A percentile compares a stretch with the other conserved stretches of the same genome.
These are phyloP conservation scores for Colletotrichum orbiculare DNA, from an alignment of 2,329 filamentous ascomycete species.

Conservation along the genomic window DNA sequence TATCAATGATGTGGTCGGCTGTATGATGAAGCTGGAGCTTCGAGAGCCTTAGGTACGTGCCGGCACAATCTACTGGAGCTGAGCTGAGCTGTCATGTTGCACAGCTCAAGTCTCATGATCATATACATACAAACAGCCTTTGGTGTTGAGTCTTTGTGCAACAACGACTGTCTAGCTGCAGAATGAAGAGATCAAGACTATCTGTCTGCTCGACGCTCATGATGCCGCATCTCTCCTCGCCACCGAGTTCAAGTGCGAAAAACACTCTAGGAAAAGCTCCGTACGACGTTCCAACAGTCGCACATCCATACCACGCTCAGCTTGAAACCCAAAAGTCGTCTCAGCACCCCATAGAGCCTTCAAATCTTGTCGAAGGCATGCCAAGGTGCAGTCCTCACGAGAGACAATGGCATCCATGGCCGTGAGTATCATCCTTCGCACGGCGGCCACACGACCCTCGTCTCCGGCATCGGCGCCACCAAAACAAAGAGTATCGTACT, in stretches of 20 bases:
- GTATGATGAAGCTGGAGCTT: too few species aligned
- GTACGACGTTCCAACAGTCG: background rate
- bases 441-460: background rate
- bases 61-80: too few species aligned
- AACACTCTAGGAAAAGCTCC: background rate
- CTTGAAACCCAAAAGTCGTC: background rate
- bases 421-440: conserved; percentile 1
- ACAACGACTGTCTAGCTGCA: too few species aligned
- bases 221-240: too few species aligned
- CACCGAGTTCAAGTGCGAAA: background rate
- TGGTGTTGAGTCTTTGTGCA: too few species aligned
- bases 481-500: conserved; percentile 31
- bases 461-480: background rate
- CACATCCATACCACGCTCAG: background rate
- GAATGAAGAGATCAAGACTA: too few species aligned
- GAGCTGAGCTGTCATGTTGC: too few species aligned
- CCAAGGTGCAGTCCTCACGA: background rate
- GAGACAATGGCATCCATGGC: background rate
- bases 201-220: too few species aligned
- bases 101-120: too few species aligned
- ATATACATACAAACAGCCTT: too few species aligned
- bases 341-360: background rate
- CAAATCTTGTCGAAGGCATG: background rate
- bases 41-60: too few species aligned
- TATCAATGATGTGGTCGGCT: too few species aligned